phyloP scores from a whole-genome alignment of 2,329 filamentous ascomycete genomes.

The Fusarium pseudocircinatum region DNA sequence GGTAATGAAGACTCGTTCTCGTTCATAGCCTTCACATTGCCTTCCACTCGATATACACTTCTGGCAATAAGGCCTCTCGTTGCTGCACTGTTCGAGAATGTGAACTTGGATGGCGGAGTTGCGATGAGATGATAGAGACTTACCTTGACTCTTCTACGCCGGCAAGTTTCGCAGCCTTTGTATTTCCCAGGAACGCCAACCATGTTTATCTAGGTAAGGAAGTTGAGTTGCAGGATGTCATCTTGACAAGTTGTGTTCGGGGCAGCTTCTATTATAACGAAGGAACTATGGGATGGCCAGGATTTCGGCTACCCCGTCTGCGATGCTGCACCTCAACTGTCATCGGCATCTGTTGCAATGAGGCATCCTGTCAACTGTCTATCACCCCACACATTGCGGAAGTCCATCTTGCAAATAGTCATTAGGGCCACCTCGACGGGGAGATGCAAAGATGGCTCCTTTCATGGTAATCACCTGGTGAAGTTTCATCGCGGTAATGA shows the following conservation, averaged over 20 bases:
- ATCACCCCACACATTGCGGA: constrained; percentile 39
- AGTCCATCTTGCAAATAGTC: constrained; percentile 19
- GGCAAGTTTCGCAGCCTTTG: constrained; percentile 71
- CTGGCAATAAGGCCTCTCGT: constrained; percentile 67
- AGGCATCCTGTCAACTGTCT: constrained; percentile 30
- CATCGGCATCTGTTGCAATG: constrained; percentile 12
- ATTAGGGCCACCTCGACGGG: constrained; percentile 7
- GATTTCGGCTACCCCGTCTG: constrained; percentile 20
- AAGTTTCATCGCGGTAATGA: constrained; percentile 39
- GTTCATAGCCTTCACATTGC: constrained; percentile 69
- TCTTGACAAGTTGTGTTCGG: neutral
- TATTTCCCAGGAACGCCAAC: constrained; percentile 72
- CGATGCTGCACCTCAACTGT: constrained; percentile 36
- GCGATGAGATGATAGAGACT: constrained; percentile 26
- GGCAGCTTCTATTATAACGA: constrained; percentile 1
- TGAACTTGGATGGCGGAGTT: neutral
- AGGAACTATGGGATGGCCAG: neutral
- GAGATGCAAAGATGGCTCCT: constrained; percentile 19
- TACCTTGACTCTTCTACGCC: constrained; percentile 67
- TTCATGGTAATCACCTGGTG: constrained; percentile 28
- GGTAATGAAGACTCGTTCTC: constrained; percentile 71
- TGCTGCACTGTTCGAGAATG: constrained; percentile 63
- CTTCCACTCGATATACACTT: constrained; percentile 68
- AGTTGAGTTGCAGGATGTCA: neutral
- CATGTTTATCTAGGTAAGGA: constrained; percentile 53